A percentile compares a stretch with the other conserved stretches of the same genome.
phyloP scores from a whole-genome alignment of 208 protist species.

The Leishmania major region DNA sequence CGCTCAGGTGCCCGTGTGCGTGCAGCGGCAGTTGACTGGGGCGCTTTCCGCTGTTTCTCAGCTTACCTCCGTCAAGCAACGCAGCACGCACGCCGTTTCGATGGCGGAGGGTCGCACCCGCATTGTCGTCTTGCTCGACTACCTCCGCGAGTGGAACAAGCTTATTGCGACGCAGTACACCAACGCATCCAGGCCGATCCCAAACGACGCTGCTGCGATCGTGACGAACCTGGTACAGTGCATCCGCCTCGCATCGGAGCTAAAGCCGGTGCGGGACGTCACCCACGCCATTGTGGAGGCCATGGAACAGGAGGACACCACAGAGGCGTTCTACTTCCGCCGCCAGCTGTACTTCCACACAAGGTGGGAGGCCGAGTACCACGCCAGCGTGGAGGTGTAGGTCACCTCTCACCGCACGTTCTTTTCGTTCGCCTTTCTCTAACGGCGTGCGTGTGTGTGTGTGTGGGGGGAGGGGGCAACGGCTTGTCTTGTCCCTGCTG shows the following conservation, averaged over 20 bases:
- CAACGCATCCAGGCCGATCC: slow-evolving; percentile 20
- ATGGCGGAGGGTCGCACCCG: slow-evolving; percentile 9
- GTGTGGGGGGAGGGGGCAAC: too few species aligned
- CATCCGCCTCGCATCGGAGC: slow-evolving; percentile 73
- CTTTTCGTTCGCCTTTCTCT: background rate
- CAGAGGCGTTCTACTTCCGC: slow-evolving; percentile 76
- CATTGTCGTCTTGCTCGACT: slow-evolving; percentile 45
- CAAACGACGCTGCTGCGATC: slow-evolving; percentile 54
- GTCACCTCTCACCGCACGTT: background rate
- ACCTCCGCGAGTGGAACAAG: slow-evolving; percentile 53
- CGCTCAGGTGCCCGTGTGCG: slow-evolving; percentile 11
- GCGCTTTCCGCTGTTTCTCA: slow-evolving; percentile 76
- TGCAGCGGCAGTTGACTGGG: slow-evolving; percentile 71
- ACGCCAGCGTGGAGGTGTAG: slow-evolving; percentile 53
- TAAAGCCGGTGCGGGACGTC: slow-evolving; percentile 68
- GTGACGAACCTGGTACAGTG: slow-evolving; percentile 83
- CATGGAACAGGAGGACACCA: slow-evolving; percentile 23
- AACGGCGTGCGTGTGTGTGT: background rate
- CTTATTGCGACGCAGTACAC: slow-evolving; percentile 37
- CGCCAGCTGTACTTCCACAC: slow-evolving; percentile 83
- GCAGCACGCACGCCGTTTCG: slow-evolving; percentile 29
- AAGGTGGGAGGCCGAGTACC: slow-evolving; percentile 75
- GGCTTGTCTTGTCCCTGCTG: background rate
- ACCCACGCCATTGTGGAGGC: slow-evolving; percentile 58
- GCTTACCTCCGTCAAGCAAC: slow-evolving; percentile 66